These are phyloP conservation scores for Sclerotinia sclerotiorum DNA, from an alignment of 2,329 filamentous ascomycete genomes.

Conservation along the genomic window DNA sequence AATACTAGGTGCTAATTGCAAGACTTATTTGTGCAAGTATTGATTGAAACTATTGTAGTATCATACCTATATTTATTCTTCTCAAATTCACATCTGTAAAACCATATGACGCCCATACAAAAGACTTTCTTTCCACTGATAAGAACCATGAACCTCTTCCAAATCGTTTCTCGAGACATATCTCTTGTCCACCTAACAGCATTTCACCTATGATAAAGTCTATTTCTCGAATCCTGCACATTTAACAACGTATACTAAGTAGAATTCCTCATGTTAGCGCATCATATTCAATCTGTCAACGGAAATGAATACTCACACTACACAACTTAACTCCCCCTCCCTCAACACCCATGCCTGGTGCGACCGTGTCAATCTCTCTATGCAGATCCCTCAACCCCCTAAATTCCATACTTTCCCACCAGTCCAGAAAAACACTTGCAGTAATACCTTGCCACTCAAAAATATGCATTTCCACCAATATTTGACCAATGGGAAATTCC, in stretches of 20 bases:
- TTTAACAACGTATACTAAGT: slow-evolving; percentile 11
- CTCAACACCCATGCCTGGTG: slow-evolving; percentile 30
- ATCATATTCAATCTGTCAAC: background rate
- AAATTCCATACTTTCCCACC: slow-evolving; percentile 39
- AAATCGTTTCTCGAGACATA: background rate
- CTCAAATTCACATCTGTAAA: background rate
- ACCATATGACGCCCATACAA: background rate
- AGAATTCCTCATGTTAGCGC: background rate
- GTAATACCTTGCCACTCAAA: slow-evolving; percentile 30
- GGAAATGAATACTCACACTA: slow-evolving; percentile 25
- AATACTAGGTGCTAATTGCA: too few relatives aligned
- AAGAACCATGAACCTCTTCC: background rate
- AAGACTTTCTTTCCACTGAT: too few relatives aligned
- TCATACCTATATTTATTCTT: background rate
- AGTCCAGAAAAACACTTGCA: slow-evolving; percentile 33
- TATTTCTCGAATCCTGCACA: slow-evolving; percentile 9
- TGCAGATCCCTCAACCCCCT: slow-evolving; percentile 36
- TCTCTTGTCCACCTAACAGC: background rate
- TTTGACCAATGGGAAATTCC: slow-evolving; percentile 35
- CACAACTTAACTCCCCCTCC: slow-evolving; percentile 31
- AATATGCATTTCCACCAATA: slow-evolving; percentile 36
- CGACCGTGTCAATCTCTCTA: slow-evolving; percentile 37
- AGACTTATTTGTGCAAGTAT: too few relatives aligned
- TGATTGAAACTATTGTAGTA: too few relatives aligned
- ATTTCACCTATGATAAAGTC: slow-evolving; percentile 7